These are phyloP conservation scores for Phytophthora vignae DNA, from an alignment of 352 stramenopile species.

Conservation along the genomic window DNA sequence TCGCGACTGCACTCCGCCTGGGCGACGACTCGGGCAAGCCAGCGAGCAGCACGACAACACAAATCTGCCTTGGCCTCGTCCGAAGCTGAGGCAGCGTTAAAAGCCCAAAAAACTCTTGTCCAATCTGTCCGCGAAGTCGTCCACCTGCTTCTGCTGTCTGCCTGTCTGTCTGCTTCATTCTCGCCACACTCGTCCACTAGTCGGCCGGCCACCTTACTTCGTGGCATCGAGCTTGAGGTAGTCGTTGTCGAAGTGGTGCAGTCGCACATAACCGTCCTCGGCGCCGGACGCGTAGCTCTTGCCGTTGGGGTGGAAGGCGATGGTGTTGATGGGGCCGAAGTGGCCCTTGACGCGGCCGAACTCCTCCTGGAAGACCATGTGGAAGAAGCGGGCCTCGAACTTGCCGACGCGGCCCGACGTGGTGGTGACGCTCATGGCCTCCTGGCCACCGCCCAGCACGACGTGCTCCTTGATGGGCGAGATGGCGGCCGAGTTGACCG, in stretches of 20 bases:
- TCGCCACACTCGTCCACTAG: neutral
- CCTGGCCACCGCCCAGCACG: slow-evolving; percentile 97
- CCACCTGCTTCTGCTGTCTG: slow-evolving; percentile 1
- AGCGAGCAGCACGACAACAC: neutral
- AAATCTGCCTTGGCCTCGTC: neutral
- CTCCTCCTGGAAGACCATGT: slow-evolving; percentile 99
- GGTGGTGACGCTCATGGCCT: slow-evolving; percentile 98
- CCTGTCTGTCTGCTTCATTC: slow-evolving; percentile 11
- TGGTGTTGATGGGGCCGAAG: slow-evolving; percentile 99
- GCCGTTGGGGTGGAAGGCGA: slow-evolving; percentile 98
- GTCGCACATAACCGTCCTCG: slow-evolving; percentile 98
- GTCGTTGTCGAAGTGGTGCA: slow-evolving; percentile 98
- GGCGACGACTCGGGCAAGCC: slow-evolving; percentile 1
- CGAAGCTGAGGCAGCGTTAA: neutral
- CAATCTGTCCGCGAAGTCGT: neutral
- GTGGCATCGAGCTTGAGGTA: slow-evolving; percentile 90
- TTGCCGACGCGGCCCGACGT: slow-evolving; percentile 93
- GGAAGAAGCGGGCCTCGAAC: slow-evolving; percentile 98
- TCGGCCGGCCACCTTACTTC: slow-evolving; percentile 22
- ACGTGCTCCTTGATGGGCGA: slow-evolving; percentile 96
- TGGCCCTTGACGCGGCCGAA: slow-evolving; percentile 99
- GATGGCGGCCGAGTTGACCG: slow-evolving; percentile 98
- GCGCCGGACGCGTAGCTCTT: slow-evolving; percentile 98
- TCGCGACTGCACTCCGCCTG: slow-evolving; percentile 16
- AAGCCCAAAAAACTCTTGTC: neutral